These are phyloP conservation scores for Podospora bellae-mahoneyi DNA, from an alignment of 495 filamentous ascomycete genomes.

Conservation along the genomic window DNA sequence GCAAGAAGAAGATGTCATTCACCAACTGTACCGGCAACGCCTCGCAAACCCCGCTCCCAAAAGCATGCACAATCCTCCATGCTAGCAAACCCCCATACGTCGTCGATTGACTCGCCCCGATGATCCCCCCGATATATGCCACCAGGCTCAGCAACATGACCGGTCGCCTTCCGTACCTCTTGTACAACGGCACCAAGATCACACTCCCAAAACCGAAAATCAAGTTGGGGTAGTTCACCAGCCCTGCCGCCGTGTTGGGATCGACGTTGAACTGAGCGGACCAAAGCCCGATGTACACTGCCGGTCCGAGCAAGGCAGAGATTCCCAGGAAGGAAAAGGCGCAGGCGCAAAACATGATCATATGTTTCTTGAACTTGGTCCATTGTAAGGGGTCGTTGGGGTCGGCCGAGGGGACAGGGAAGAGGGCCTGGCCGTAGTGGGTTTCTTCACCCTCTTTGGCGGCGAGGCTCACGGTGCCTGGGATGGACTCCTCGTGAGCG, in stretches of 20 bases:
- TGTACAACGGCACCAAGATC: constrained; percentile 53
- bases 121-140: constrained; percentile 27
- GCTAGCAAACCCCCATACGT: constrained; percentile 52
- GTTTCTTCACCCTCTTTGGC: constrained; percentile 56
- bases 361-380: constrained; percentile 54
- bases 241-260: constrained; percentile 47
- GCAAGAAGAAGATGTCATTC: constrained; percentile 63
- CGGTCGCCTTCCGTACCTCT: constrained; percentile 56
- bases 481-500: constrained; percentile 56
- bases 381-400: constrained; percentile 61
- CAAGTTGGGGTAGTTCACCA: constrained; percentile 58
- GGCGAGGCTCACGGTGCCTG: constrained; percentile 56
- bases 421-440: constrained; percentile 57
- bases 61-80: constrained; percentile 57
- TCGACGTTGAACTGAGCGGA: constrained; percentile 50
- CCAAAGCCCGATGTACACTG: constrained; percentile 55
- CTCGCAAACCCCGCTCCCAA: constrained; percentile 57
- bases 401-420: constrained; percentile 56
- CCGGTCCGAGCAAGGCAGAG: constrained; percentile 50
- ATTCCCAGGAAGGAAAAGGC: constrained; percentile 58
- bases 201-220: constrained; percentile 56
- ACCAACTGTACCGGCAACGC: constrained; percentile 62
- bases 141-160: constrained; percentile 52
- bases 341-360: constrained; percentile 52
- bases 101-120: constrained; percentile 27